These are phyloP conservation scores for Penicillium nordicum DNA, from an alignment of 2,329 filamentous ascomycete species.

Conservation along the genomic window DNA sequence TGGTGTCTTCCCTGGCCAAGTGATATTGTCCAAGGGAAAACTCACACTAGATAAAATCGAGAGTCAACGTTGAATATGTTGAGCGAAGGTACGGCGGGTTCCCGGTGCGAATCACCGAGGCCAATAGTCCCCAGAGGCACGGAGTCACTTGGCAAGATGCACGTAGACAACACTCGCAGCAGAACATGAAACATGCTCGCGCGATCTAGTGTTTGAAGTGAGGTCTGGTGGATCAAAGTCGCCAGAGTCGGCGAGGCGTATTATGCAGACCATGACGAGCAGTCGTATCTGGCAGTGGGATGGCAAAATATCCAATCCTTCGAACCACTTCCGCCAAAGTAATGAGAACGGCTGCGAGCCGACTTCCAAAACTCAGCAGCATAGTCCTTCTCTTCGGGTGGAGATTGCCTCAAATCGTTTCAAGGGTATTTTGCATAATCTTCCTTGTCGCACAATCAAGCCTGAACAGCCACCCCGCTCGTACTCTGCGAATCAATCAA, in stretches of 20 bases:
- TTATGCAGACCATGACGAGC: neutral
- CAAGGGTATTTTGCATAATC: neutral
- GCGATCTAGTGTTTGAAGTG: neutral
- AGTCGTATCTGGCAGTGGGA: neutral
- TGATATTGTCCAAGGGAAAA: neutral
- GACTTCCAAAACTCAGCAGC: neutral
- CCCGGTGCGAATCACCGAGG: neutral
- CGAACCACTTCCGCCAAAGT: neutral
- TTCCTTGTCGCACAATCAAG: neutral
- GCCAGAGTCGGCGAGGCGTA: neutral
- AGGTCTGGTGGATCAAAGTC: neutral
- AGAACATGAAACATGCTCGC: neutral
- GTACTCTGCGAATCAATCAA: slow-evolving; percentile 21
- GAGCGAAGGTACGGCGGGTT: neutral
- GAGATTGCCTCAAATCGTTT: neutral
- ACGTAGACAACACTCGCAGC: neutral
- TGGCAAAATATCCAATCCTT: neutral
- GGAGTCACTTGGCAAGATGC: neutral
- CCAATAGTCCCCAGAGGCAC: neutral
- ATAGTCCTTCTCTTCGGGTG: neutral
- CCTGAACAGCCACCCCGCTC: neutral
- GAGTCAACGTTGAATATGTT: neutral
- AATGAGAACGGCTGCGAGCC: neutral
- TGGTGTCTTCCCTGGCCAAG: neutral
- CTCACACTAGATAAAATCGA: neutral